Evolutionary conservation across 2,329 filamentous ascomycete species (phyloP), one percentile per base, ranked within the genome.

Genomic region (Apiospora phragmitis): DNA sequence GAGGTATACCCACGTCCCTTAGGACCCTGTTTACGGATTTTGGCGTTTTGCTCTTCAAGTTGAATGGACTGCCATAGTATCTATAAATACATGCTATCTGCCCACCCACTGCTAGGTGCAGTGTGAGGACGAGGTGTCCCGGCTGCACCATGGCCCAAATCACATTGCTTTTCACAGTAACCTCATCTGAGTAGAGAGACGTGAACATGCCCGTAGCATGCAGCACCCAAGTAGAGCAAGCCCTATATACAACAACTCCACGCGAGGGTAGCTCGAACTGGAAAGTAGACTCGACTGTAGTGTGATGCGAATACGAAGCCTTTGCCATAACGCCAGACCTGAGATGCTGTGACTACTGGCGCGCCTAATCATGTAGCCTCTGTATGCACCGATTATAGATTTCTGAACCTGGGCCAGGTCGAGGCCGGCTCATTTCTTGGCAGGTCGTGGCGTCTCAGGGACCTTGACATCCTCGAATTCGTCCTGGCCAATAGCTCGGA

Each of bases 381-480:
- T n/a, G 32, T 8, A n/a, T 21, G 11, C 8, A 21, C 32, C 32
- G 55, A 11, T 18, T 11, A 38, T 32, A 16, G 21, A 62, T 2
- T n/a, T n/a, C 2, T 16, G 38, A 5, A 35, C 9, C 32, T 35
- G 32, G 55, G 32, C 32, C 55, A n/a, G 21, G 16, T 7, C 8
- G 55, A 47, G 42, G 21, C 11, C 9, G 16, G 12, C n/a, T 49
- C 7, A 71, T 65, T 65, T 77, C 71, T 83, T 80, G 49, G 83
- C 77, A n/a, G 84, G 81, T 71, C 86, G 81, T 66, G 93, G 92
- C 68, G 88, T 85, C 80, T 94, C 93, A 38, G 96, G 96, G 47
- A 98, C 92, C 80, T 94, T 91, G 76, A 98, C 95, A 80, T 99
- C 96, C 71, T 95, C 93, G 84, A 99, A 99, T 75, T 98, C 94